A percentile compares a stretch with the other conserved stretches of the same genome.
phyloP scores from a whole-genome alignment of 2,329 filamentous ascomycete genomes.

The Cladophialophora yegresii region DNA sequence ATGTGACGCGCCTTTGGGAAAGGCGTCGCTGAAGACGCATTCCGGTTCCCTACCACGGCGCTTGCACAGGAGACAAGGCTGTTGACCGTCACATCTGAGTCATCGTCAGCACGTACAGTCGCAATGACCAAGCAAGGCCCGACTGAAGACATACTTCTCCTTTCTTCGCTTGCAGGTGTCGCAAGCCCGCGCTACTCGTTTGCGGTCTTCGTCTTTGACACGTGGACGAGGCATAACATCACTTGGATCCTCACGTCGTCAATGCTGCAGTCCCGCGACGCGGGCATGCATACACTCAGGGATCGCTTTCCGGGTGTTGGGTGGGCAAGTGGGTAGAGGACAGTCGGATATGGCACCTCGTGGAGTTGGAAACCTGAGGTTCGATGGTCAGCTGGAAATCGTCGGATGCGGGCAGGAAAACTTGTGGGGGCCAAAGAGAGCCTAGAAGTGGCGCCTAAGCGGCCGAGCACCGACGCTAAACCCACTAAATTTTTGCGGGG shows the following conservation, averaged over 20 bases:
- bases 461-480: not conserved
- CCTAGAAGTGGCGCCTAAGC: not conserved
- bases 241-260: slow-evolving; percentile 6
- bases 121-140: not conserved
- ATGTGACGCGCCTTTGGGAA: slow-evolving; percentile 20
- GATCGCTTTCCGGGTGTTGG: slow-evolving; percentile 9
- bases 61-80: slow-evolving; percentile 55
- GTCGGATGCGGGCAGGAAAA: slow-evolving; percentile 30
- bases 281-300: slow-evolving; percentile 2
- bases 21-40: slow-evolving; percentile 45
- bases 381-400: slow-evolving; percentile 14
- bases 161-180: slow-evolving; percentile 44
- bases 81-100: slow-evolving; percentile 49
- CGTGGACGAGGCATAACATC: slow-evolving; percentile 36
- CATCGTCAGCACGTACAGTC: not conserved
- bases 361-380: slow-evolving; percentile 11
- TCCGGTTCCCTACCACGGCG: slow-evolving; percentile 46
- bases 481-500: not conserved
- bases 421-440: slow-evolving; percentile 3
- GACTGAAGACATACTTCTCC: slow-evolving; percentile 44
- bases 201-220: slow-evolving; percentile 38
- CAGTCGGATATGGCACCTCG: slow-evolving; percentile 32
- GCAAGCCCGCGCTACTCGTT: slow-evolving; percentile 36
- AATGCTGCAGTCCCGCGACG: slow-evolving; percentile 16
- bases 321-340: not conserved